A percentile compares a stretch with the other conserved stretches of the same genome.
These are phyloP conservation scores for Starmerella vaccinii DNA, from an alignment of 805 yeast species.

Conservation along the genomic window DNA sequence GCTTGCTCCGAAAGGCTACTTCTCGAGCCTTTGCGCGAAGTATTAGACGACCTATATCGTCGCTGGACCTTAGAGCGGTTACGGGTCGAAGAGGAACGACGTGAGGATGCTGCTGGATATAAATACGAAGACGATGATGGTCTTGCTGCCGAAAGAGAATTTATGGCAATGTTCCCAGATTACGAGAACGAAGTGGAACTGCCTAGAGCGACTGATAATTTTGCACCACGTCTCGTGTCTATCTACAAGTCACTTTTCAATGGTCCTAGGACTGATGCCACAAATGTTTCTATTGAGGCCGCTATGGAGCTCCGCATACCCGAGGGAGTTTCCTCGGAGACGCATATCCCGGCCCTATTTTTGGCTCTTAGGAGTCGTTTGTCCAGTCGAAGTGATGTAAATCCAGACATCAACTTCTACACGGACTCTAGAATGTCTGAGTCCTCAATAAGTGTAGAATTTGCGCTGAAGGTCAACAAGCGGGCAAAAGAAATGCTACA, in stretches of 20 bases:
- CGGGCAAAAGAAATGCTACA: constrained; percentile 40
- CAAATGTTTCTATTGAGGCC: constrained; percentile 1
- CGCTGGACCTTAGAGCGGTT: constrained; percentile 72
- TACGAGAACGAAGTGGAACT: constrained; percentile 30
- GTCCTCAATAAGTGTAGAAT: constrained; percentile 45
- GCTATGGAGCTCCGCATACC: not conserved
- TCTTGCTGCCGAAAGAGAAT: constrained; percentile 55
- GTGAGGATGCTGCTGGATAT: constrained; percentile 52
- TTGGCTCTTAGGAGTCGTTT: constrained; percentile 11
- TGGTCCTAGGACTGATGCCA: not conserved
- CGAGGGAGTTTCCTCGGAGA: not conserved
- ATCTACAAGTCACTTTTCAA: constrained; percentile 7
- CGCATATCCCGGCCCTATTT: constrained; percentile 17
- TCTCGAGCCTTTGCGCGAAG: constrained; percentile 7
- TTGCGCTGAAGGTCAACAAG: constrained; percentile 39
- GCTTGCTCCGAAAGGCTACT: not conserved
- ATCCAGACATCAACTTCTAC: constrained; percentile 51
- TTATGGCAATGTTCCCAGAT: constrained; percentile 74
- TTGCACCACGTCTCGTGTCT: constrained; percentile 34
- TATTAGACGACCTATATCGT: constrained; percentile 55
- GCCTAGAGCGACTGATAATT: constrained; percentile 6
- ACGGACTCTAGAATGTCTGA: constrained; percentile 51
- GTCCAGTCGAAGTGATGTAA: constrained; percentile 1
- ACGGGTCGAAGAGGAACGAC: constrained; percentile 53
- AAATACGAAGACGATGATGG: constrained; percentile 50